Evolutionary conservation across 2,329 filamentous ascomycete species (phyloP).

Genomic region (Colletotrichum magnum): DNA sequence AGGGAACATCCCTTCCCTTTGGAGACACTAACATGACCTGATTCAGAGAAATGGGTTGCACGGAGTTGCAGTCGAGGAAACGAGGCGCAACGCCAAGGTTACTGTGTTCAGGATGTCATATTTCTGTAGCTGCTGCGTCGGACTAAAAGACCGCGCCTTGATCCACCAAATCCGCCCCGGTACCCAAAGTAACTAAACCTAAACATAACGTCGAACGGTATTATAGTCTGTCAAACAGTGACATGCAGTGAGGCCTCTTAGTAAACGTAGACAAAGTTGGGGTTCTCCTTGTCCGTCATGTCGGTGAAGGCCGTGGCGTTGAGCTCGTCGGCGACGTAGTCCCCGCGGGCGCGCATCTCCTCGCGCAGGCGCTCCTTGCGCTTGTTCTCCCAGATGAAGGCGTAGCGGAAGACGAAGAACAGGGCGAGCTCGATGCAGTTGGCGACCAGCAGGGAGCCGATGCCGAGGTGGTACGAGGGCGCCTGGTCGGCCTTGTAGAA

Average conservation of each 20-base stretch:
- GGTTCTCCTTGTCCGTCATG: conserved; percentile 60
- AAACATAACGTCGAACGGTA: too few relatives aligned
- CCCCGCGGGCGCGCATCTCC: conserved; percentile 46
- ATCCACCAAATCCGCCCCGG: too few relatives aligned
- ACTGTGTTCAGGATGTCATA: too few relatives aligned
- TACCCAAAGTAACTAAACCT: too few relatives aligned
- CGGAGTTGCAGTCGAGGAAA: too few relatives aligned
- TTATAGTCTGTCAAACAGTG: too few relatives aligned
- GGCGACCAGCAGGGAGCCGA: conserved; percentile 57
- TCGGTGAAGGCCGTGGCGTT: conserved; percentile 58
- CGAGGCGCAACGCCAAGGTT: too few relatives aligned
- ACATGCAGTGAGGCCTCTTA: conserved; percentile 32
- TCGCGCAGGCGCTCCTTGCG: conserved; percentile 53
- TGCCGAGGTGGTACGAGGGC: conserved; percentile 56
- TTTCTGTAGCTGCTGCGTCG: too few relatives aligned
- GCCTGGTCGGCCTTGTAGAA: conserved; percentile 71
- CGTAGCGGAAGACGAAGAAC: conserved; percentile 55
- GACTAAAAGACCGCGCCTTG: too few relatives aligned
- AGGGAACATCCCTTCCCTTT: not conserved
- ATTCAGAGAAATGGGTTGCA: too few relatives aligned
- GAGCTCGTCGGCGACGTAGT: conserved; percentile 46
- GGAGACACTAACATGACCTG: not conserved
- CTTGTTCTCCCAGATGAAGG: conserved; percentile 57
- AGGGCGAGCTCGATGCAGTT: conserved; percentile 55
- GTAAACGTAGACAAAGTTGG: conserved; percentile 58